Conservation (phyloP, 108 stramenopile genomes). For the Pseudonitzschia pungens region DNA sequence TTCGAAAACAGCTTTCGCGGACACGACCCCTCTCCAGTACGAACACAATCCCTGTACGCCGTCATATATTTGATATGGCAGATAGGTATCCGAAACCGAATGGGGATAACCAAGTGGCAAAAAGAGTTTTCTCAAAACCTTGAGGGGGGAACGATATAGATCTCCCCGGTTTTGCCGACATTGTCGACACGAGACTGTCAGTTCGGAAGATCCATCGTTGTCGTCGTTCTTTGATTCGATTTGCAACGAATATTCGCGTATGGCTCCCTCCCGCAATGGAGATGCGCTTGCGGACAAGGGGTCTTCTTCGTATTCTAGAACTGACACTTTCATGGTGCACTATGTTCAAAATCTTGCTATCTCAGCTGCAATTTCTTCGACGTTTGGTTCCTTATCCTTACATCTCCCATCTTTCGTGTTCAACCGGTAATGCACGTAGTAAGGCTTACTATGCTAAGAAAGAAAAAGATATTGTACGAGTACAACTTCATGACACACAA, state of each 20-base stretch:
- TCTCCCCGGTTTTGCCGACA: background rate
- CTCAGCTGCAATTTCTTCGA: background rate
- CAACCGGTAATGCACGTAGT: too few species aligned
- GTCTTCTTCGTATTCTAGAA: slow-evolving; percentile 10
- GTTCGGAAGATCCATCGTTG: background rate
- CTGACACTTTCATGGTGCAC: background rate
- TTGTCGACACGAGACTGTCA: background rate
- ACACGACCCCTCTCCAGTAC: slow-evolving; percentile 90
- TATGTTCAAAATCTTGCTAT: too few species aligned
- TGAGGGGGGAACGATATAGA: background rate
- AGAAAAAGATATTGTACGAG: too few species aligned
- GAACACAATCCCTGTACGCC: slow-evolving; percentile 91
- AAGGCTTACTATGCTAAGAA: too few species aligned
- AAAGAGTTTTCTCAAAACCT: slow-evolving; percentile 51
- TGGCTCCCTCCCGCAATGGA: background rate
- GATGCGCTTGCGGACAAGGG: background rate
- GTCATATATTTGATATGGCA: slow-evolving; percentile 91
- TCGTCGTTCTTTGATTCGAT: slow-evolving; percentile 11
- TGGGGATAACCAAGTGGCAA: slow-evolving; percentile 77
- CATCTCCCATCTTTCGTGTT: too few species aligned
- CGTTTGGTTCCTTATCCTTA: too few species aligned
- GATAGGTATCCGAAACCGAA: slow-evolving; percentile 68
- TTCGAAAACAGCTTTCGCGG: slow-evolving; percentile 77
- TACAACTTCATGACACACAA: too few species aligned
- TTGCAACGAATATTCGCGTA: slow-evolving; percentile 18